Evolutionary conservation across 371 early-diverging fungal species (phyloP), one percentile per base, ranked within the genome.

Genomic region (Basidiobolus meristosporus): DNA sequence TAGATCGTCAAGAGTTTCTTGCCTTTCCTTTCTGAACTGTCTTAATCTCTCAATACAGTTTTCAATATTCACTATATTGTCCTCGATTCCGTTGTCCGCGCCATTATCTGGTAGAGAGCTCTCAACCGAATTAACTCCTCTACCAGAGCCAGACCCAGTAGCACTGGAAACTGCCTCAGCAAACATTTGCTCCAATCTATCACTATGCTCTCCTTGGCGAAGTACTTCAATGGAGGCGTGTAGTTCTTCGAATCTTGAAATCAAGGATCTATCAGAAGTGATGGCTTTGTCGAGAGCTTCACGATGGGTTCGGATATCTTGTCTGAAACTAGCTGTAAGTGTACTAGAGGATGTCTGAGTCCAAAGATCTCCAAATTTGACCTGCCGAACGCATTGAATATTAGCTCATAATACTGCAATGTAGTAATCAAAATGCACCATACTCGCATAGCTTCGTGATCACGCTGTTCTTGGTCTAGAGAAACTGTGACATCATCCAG

Each of bases 231-330:
- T 55, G 39, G 70, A 65, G 28, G 55, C 51, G 40, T 66, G 48
- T 42, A 59, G 43, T 33, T 71, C 54, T 34, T 71, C 62, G 55
- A 69, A 67, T 46, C 60, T 52, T 12, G 63, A 57, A 7, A 73
- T 43, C 7, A 88, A 49, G 39, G 68, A 65, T 9, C 63, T 60
- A 40, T 89, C 90, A 1, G 88, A 80, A 19, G 54, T 61, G 0
- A 59, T 51, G 0, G 88, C 95, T 48, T 73, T 66, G 18, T 87
- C 87, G 19, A 88, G 64, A 2, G 82, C 65, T 31, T 72, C 73
- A 10, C 77, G 71, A 45, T 86, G 75, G n/a, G 72, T 74, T 2
- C 68, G 62, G 6, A 87, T 52, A 45, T 90, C 90, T 28, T 76
- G 65, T 31, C 87, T 70, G 44, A 79, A 78, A 32, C 69, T 62